Base-by-base conservation (phyloP, 148 eudicot species). In the Rhododendron mucronatum region DNA sequence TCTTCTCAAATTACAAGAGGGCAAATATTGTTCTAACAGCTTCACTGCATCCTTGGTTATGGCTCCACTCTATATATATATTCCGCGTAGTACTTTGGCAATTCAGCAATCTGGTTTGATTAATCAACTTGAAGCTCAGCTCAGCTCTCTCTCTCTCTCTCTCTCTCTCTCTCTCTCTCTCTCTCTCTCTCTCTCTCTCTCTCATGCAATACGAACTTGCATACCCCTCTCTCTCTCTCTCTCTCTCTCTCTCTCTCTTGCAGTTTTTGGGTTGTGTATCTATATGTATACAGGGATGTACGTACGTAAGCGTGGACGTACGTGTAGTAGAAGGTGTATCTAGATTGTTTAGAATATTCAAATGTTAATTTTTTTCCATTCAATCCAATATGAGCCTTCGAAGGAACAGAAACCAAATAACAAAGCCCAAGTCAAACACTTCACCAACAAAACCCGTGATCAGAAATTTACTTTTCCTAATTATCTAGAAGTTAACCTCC, bases 351-450 rank as follows among this genome's bases (percentile, higher is more conserved):
- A 1, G 78, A 83, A 30, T 16, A 20, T 69, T 83, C 85, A 83
- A 47, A 51, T 51, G 61, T 14, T 55, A 3, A 3, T 55, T 55
- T 3, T 63, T 63, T 7, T 63, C 71, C 71, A 63, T 63, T 63
- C 71, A 63, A 20, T 4, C 57, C 37, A 10, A 41, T 65, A 44
- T 14, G 7, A 12, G 37, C 26, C 57, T 28, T 67, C 28, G 50
- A 28, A 83, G 15, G 14, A 14, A 69, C 33, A 28, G 13, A 82
- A 20, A 11, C 9, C 28, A 51, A 14, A 81, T 33, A 57, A 81
- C 63, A 37, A 55, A 57, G 2, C 16, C 37, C 85, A 83, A 67
- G 85, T 83, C 85, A 83, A 69, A 47, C 59, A 83, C 78, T n/a
- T 16, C 61, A 55, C 30, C 18, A 7, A 1, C 50, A 4, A 69